Evolutionary conservation across 2,329 filamentous ascomycete genomes (phyloP).

Genomic region (Alternaria longipes): DNA sequence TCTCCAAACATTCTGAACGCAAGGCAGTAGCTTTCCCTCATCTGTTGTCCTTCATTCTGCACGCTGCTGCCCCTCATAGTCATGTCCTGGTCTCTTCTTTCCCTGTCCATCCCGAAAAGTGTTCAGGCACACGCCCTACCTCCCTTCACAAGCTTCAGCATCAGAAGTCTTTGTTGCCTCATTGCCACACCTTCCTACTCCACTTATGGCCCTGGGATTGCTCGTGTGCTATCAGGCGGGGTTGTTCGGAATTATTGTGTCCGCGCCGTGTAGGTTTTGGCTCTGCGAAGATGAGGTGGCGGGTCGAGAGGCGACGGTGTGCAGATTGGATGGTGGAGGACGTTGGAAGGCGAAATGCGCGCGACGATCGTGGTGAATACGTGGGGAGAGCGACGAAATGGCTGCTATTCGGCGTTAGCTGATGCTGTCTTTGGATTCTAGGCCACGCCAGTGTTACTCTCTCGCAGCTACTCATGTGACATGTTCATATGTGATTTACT

Average conservation of each 20-base stretch:
- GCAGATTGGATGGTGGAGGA: not conserved
- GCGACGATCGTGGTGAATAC: not conserved
- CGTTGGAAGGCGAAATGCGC: not conserved
- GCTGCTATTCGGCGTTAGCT: not conserved
- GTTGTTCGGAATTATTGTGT: conserved; percentile 14
- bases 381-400: not conserved
- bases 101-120: conserved; percentile 20
- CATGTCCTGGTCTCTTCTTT: conserved; percentile 16
- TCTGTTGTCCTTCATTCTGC: not conserved
- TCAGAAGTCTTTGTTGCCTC: conserved; percentile 11
- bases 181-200: conserved; percentile 19
- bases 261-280: conserved; percentile 28
- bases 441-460: not conserved
- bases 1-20: not conserved
- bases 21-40: not conserved
- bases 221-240: conserved; percentile 15
- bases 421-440: not conserved
- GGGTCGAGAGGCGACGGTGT: conserved; percentile 12
- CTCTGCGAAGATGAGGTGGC: conserved; percentile 14
- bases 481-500: no score
- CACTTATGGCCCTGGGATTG: conserved; percentile 22
- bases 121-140: conserved; percentile 26
- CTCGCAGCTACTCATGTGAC: not conserved
- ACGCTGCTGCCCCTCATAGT: conserved; percentile 12
- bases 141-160: conserved; percentile 14